These are phyloP conservation scores for Trichoderma semiorbis DNA, from an alignment of 2,329 filamentous ascomycete species.

Conservation along the genomic window DNA sequence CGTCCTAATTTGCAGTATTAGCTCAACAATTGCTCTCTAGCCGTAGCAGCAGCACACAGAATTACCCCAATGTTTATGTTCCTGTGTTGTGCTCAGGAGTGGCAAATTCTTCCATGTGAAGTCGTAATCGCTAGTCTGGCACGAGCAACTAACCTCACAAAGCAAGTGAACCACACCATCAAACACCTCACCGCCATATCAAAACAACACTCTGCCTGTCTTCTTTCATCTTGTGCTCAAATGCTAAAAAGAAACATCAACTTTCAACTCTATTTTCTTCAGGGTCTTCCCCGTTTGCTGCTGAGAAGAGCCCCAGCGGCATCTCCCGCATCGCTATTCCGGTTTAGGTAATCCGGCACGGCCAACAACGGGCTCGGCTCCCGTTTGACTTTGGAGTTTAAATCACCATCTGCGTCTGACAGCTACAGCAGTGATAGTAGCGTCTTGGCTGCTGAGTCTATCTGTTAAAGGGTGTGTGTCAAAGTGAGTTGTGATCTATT, in stretches of 20 bases:
- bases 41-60: background rate
- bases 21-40: background rate
- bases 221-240: background rate
- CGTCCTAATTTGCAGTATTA: background rate
- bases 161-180: background rate
- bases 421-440: background rate
- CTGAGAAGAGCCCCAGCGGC: background rate
- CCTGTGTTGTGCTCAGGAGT: background rate
- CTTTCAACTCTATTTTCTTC: background rate
- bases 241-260: background rate
- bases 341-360: background rate
- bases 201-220: background rate
- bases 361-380: background rate
- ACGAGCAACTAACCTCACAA: background rate
- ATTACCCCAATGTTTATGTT: background rate
- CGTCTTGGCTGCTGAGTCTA: background rate
- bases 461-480: background rate
- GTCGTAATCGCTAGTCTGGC: background rate
- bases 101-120: background rate
- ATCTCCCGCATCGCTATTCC: background rate
- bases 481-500: background rate
- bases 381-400: background rate
- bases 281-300: background rate
- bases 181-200: conserved; percentile 2
- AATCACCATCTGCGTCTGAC: background rate